Percentiles rank a stretch among this genome's conserved stretches.
Evolutionary conservation across 2,329 filamentous ascomycete species (phyloP).

Genomic region (Arthrobotrys sphaeroides): DNA sequence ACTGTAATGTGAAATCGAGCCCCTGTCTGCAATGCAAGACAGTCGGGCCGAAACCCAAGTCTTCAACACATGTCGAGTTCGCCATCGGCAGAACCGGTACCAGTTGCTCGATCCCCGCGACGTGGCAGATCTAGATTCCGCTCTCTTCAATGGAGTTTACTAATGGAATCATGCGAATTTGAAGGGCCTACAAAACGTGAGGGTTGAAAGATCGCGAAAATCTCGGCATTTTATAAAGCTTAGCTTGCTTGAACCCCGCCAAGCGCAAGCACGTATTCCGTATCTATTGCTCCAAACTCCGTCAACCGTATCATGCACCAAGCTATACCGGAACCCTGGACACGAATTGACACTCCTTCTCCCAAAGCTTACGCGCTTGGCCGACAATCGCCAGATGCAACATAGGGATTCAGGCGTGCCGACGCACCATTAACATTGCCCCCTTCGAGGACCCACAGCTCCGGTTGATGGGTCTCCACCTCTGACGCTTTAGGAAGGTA

Average conservation of each 20-base stretch:
- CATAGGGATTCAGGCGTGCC: not conserved
- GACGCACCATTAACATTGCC: not conserved
- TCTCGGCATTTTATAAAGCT: constrained; percentile 7
- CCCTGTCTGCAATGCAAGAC: constrained; percentile 29
- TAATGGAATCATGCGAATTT: not conserved
- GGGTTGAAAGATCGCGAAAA: not conserved
- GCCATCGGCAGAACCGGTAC: constrained; percentile 24
- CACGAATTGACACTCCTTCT: too few relatives aligned
- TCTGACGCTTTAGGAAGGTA: constrained; percentile 5
- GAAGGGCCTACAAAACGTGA: not conserved
- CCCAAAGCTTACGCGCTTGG: constrained; percentile 18
- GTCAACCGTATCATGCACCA: too few relatives aligned
- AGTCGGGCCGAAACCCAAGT: constrained; percentile 40
- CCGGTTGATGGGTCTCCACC: constrained; percentile 6
- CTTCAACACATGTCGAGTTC: constrained; percentile 32
- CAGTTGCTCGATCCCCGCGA: too few relatives aligned
- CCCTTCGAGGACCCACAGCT: not conserved
- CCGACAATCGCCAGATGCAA: not conserved
- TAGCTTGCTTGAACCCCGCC: not conserved
- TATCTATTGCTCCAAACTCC: not conserved
- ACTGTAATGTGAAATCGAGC: constrained; percentile 38
- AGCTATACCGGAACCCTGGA: too few relatives aligned
- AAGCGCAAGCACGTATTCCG: not conserved
- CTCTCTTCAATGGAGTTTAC: too few relatives aligned
- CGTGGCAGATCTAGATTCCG: too few relatives aligned